Conservation (phyloP, 306 rosid genomes). For the Urtica urens region DNA sequence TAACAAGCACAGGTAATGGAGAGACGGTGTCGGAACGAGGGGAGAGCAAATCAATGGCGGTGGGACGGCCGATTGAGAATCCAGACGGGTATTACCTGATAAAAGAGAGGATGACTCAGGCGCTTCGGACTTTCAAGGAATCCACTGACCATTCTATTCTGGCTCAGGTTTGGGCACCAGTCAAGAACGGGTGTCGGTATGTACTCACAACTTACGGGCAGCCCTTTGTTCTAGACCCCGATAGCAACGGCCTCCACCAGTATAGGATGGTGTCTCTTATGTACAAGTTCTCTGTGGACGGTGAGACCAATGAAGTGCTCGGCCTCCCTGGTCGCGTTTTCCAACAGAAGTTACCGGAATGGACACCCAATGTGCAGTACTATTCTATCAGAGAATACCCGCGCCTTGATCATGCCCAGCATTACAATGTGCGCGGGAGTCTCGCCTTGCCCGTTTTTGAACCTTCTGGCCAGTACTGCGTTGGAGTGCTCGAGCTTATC, state of each 20-base stretch:
- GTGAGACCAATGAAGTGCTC: constrained; percentile 38
- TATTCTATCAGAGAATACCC: constrained; percentile 68
- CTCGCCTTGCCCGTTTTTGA: constrained; percentile 84
- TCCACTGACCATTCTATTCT: constrained; percentile 54
- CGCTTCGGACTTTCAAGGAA: constrained; percentile 62
- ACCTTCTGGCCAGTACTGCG: constrained; percentile 53
- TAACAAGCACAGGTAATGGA: constrained; percentile 35
- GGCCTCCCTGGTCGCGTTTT: constrained; percentile 94
- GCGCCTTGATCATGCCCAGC: constrained; percentile 57
- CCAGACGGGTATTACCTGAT: constrained; percentile 38
- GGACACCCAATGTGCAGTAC: constrained; percentile 92
- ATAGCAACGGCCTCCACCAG: constrained; percentile 59
- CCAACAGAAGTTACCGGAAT: constrained; percentile 63
- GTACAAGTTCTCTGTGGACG: constrained; percentile 57
- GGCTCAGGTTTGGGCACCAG: constrained; percentile 91
- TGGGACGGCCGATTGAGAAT: constrained; percentile 31
- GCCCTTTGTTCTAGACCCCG: constrained; percentile 69
- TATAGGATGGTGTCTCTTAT: constrained; percentile 52
- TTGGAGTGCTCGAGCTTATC: constrained; percentile 77
- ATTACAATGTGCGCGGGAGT: constrained; percentile 71
- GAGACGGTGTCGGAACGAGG: constrained; percentile 34
- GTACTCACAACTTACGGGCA: constrained; percentile 79
- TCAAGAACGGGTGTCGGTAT: constrained; percentile 36
- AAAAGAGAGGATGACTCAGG: constrained; percentile 82
- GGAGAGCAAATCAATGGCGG: constrained; percentile 17